Percentiles rank a stretch among this genome's conserved stretches.
Evolutionary conservation across 192 early-diverging fungal species (phyloP).

Genomic region (Backusella mclennaniae): DNA sequence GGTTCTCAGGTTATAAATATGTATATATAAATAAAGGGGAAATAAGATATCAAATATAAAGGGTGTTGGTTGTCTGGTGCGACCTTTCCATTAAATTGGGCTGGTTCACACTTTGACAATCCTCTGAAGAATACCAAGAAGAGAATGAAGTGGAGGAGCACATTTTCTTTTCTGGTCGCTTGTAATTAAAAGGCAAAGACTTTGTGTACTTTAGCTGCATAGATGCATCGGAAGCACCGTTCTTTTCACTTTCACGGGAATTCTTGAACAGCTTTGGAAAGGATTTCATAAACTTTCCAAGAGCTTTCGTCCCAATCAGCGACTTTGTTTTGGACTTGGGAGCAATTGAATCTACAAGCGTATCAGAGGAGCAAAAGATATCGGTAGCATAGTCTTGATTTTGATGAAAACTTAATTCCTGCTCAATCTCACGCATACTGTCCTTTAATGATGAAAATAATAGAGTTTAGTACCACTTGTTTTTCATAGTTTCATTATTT

Average conservation of each 20-base stretch:
- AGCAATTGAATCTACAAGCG: not conserved
- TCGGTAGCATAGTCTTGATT: slow-evolving; percentile 4
- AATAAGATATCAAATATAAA: not conserved
- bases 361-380: slow-evolving; percentile 1
- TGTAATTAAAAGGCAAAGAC: not conserved
- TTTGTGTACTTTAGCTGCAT: not conserved
- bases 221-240: not conserved
- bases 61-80: not conserved
- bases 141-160: not conserved
- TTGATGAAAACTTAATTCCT: slow-evolving; percentile 12
- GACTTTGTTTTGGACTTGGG: not conserved
- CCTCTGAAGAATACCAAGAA: not conserved
- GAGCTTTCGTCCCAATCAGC: not conserved
- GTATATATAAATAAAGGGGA: not conserved
- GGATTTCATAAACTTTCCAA: slow-evolving; percentile 3
- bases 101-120: not conserved
- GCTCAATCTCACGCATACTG: slow-evolving; percentile 12
- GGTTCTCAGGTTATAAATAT: not conserved
- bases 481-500: not conserved
- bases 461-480: not conserved
- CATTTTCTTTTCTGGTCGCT: not conserved
- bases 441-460: not conserved
- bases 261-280: not conserved
- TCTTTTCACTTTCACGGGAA: not conserved
- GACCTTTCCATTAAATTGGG: not conserved